Percentiles rank a stretch among this genome's conserved stretches.
Evolutionary conservation across 2,329 filamentous ascomycete genomes (phyloP).

Genomic region (Pseudogymnoascus sp.): DNA sequence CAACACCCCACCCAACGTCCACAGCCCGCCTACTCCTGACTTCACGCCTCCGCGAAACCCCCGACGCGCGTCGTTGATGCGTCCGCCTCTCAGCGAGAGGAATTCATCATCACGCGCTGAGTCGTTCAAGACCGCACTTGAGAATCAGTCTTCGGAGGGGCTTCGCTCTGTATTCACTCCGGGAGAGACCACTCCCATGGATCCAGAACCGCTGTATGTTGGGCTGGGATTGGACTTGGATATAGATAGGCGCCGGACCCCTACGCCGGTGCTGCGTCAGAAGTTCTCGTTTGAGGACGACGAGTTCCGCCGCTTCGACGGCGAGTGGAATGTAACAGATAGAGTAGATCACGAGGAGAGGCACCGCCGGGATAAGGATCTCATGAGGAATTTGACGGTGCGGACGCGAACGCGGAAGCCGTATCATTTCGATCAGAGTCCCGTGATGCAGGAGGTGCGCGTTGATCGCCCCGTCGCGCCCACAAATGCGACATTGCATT

Average conservation of each 20-base stretch:
- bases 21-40: conserved; percentile 67
- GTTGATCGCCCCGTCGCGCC: conserved; percentile 43
- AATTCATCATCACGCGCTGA: conserved; percentile 26
- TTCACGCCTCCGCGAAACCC: conserved; percentile 59
- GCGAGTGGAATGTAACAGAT: conserved; percentile 44
- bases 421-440: conserved; percentile 21
- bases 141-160: conserved; percentile 58
- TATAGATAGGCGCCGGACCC: conserved; percentile 29
- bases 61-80: conserved; percentile 38
- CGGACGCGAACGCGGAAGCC: conserved; percentile 33
- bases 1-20: conserved; percentile 57
- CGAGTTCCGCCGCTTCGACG: conserved; percentile 40
- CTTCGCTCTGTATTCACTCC: conserved; percentile 27
- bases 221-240: conserved; percentile 32
- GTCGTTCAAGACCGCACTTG: conserved; percentile 59
- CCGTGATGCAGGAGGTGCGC: conserved; percentile 34
- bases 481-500: conserved; percentile 43
- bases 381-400: conserved; percentile 48
- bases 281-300: conserved; percentile 9
- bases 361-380: conserved; percentile 42
- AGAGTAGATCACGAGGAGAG: conserved; percentile 27
- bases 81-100: conserved; percentile 43
- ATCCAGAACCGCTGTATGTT: conserved; percentile 20
- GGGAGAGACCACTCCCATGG: conserved; percentile 12
- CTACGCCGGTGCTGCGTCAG: conserved; percentile 13